Evolutionary conservation across 345 rosid species (phyloP), one percentile per base, ranked within the genome.

Genomic region (Salix brachista): DNA sequence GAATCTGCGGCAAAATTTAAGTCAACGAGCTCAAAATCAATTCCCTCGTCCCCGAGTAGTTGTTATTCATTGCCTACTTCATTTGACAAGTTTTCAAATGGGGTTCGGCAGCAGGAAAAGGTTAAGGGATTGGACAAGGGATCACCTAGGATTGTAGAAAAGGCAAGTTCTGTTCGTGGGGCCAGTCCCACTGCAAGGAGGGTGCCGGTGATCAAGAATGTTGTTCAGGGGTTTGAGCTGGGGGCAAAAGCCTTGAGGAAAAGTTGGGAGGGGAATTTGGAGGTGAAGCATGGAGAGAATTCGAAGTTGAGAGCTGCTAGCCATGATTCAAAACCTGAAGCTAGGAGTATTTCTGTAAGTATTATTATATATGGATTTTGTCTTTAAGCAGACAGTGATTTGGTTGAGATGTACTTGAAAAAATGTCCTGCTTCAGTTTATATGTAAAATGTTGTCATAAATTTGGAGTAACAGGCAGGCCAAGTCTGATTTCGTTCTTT

Each of bases 181-280:
- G 82, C 80, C 34, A 88, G 90, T 82, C 89, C 91, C 2, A 67
- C 84, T 0, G 84, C 82, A 39, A 89, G 82, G 84, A 91, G 86
- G 82, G 83, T 83, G 68, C 91, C 92, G 0, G 87, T 86, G 74
- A 84, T 91, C 69, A 89, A 84, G 86, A 88, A 82, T 70, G 81
- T 92, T 66, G 91, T 87, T 50, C 91, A 90, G 46, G 97, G 96
- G 79, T 70, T 92, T 80, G 99, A 90, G 81, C 77, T 86, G 17
- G 98, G 98, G 74, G 92, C 95, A n/a, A 96, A 90, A 85, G 97
- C 95, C 32, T 85, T 93, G 82, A 87, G 99, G 85, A 96, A 93
- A 91, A 96, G 97, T 84, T 96, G 98, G 99, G 98, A 92, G 88
- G 98, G 98, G 77, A 96, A 83, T 81, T 54, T 85, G 60, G 99